phyloP scores from a whole-genome alignment of 148 eudicot genomes.

The Rhododendron simsii region DNA sequence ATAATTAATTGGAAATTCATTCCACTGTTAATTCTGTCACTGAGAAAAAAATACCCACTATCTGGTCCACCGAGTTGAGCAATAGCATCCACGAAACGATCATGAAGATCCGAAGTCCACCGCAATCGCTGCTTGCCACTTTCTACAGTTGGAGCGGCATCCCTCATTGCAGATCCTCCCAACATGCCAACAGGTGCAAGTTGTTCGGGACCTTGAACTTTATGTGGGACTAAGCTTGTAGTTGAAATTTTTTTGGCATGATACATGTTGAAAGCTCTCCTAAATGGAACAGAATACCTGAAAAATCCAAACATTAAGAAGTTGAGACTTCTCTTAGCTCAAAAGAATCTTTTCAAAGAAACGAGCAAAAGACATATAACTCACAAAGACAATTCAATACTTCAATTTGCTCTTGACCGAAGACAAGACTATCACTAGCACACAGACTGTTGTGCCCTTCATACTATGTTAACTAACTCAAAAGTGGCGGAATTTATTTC shows the following conservation, averaged over 20 bases:
- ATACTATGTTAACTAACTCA: not conserved
- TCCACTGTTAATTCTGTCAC: slow-evolving; percentile 13
- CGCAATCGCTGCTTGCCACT: slow-evolving; percentile 57
- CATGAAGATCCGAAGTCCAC: slow-evolving; percentile 70
- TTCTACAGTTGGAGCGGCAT: slow-evolving; percentile 38
- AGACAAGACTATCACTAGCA: not conserved
- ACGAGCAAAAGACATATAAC: not conserved
- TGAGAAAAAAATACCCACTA: slow-evolving; percentile 51
- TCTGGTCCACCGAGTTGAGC: slow-evolving; percentile 83
- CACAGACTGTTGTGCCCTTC: not conserved
- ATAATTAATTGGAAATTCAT: not conserved
- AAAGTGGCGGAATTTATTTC: not conserved
- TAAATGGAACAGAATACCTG: not conserved
- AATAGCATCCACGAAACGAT: slow-evolving; percentile 68
- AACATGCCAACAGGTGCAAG: slow-evolving; percentile 27
- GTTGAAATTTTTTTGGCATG: slow-evolving; percentile 44
- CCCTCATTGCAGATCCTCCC: slow-evolving; percentile 37
- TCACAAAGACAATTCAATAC: not conserved
- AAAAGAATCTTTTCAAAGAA: not conserved
- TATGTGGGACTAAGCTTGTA: slow-evolving; percentile 45
- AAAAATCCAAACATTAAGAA: not conserved
- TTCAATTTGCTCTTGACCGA: not conserved
- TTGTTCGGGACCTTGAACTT: slow-evolving; percentile 44
- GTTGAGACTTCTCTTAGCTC: not conserved
- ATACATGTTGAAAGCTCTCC: slow-evolving; percentile 35